phyloP scores from a whole-genome alignment of 768 basidiomycete species.

The Termitomyces sp. region DNA sequence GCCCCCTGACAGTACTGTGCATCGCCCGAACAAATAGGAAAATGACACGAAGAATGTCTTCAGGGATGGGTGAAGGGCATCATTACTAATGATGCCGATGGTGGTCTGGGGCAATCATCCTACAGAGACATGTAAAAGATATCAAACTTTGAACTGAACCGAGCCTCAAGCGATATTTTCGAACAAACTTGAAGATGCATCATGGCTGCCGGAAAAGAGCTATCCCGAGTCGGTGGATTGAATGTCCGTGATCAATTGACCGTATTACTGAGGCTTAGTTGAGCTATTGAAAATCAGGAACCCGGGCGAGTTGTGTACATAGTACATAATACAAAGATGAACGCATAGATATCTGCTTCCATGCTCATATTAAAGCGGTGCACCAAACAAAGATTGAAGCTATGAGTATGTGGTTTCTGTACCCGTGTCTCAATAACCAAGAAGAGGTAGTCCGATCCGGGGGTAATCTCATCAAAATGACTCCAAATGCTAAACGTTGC shows the following conservation, averaged over 20 bases:
- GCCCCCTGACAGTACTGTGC: background rate
- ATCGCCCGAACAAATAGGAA: background rate
- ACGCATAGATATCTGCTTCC: background rate
- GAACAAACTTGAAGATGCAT: background rate
- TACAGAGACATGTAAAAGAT: background rate
- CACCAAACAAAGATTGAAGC: background rate
- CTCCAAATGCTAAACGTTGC: background rate
- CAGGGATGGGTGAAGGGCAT: background rate
- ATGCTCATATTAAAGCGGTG: too few relatives aligned
- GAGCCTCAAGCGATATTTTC: background rate
- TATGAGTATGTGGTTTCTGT: background rate
- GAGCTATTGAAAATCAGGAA: background rate
- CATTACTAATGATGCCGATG: background rate
- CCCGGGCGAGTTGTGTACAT: background rate
- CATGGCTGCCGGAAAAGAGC: background rate
- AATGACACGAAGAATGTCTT: background rate
- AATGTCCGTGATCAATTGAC: background rate
- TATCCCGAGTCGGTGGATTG: too few relatives aligned
- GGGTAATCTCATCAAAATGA: background rate
- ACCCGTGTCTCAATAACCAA: background rate
- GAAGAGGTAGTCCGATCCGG: background rate
- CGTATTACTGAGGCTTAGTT: background rate
- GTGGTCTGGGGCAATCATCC: background rate
- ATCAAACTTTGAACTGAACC: background rate
- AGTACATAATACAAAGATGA: background rate